Conservation (phyloP, 1,284 basidiomycete species). For the Moniliophthora roreri region DNA sequence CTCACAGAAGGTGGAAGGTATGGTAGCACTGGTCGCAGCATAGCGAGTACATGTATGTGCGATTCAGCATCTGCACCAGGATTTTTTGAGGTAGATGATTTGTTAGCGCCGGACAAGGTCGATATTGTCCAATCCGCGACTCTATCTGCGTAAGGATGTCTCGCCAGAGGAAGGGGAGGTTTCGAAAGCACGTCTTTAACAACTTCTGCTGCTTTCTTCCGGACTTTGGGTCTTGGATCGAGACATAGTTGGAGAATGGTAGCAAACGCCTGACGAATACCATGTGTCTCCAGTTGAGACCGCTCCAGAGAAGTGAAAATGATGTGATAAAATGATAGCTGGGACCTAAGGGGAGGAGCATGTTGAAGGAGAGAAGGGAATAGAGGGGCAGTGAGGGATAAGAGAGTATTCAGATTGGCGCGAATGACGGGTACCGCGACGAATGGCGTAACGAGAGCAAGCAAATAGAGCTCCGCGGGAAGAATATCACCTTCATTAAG, state of each 20-base stretch:
- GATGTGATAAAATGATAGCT: conserved; percentile 71
- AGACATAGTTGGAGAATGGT: conserved; percentile 81
- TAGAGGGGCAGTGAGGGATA: conserved; percentile 76
- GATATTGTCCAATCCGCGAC: conserved; percentile 80
- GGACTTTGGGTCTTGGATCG: conserved; percentile 92
- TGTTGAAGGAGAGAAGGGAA: conserved; percentile 67
- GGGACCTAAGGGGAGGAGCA: conserved; percentile 73
- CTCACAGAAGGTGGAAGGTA: conserved; percentile 67
- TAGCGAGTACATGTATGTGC: conserved; percentile 80
- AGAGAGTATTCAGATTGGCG: conserved; percentile 60
- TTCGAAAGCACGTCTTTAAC: conserved; percentile 73
- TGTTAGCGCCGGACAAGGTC: conserved; percentile 66
- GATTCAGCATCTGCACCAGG: conserved; percentile 66
- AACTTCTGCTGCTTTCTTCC: conserved; percentile 87
- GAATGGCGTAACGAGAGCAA: conserved; percentile 76
- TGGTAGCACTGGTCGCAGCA: conserved; percentile 65
- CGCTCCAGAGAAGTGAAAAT: conserved; percentile 69
- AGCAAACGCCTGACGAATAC: conserved; percentile 75
- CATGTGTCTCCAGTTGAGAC: conserved; percentile 66
- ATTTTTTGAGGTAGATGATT: conserved; percentile 61
- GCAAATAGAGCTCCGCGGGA: conserved; percentile 88
- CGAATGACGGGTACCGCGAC: conserved; percentile 76
- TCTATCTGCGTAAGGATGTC: conserved; percentile 84
- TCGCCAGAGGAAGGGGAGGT: conserved; percentile 73
- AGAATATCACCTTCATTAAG: conserved; percentile 81